These are phyloP conservation scores for Byssoonygena ceratinophila DNA, from an alignment of 2,329 filamentous ascomycete species.

Conservation along the genomic window DNA sequence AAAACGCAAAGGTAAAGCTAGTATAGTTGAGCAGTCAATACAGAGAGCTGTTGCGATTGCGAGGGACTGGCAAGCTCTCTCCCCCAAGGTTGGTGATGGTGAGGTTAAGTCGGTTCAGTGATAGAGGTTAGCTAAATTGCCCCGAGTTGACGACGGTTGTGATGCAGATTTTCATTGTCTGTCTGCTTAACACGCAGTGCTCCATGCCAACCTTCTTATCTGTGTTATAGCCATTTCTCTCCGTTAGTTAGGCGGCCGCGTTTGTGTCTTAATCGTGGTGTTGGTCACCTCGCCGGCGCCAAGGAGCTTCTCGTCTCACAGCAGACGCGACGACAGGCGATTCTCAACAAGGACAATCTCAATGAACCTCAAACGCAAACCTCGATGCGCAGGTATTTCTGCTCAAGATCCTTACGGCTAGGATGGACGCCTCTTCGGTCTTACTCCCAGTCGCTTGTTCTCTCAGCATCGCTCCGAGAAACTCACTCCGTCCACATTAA, in stretches of 20 bases:
- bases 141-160: too few species aligned
- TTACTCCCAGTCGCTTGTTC: conserved; percentile 20
- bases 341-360: neutral
- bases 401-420: neutral
- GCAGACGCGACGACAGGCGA: neutral
- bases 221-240: too few species aligned
- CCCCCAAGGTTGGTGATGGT: neutral
- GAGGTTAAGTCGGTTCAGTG: too few species aligned
- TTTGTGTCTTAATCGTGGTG: neutral
- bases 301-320: neutral
- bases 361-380: neutral
- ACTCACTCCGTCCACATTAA: conserved; percentile 20
- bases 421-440: conserved; percentile 16
- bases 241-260: conserved; percentile 2
- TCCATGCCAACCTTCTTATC: neutral
- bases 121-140: too few species aligned
- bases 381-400: neutral
- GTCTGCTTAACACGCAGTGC: neutral
- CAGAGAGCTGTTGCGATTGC: neutral
- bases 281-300: conserved; percentile 9
- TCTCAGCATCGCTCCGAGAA: conserved; percentile 13
- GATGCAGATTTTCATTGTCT: neutral
- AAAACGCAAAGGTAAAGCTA: too few species aligned
- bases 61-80: neutral
- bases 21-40: too few species aligned